These are phyloP conservation scores for Lecanicillium sp. DNA, from an alignment of 2,329 filamentous ascomycete genomes.

Conservation along the genomic window DNA sequence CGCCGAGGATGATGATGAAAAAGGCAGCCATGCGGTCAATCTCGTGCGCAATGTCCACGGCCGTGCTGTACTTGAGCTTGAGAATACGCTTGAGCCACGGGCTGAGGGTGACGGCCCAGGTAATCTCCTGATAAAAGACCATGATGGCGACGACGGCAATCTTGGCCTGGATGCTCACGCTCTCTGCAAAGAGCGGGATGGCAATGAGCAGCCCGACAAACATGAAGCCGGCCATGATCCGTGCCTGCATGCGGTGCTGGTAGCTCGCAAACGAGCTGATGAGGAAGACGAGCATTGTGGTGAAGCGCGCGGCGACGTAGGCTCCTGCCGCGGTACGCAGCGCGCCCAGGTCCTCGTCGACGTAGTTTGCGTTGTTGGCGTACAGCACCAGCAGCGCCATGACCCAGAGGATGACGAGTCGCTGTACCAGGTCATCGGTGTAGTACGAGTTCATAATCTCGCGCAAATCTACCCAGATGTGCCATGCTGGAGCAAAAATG, in stretches of 20 bases:
- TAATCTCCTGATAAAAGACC: conserved; percentile 32
- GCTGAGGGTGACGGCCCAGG: conserved; percentile 36
- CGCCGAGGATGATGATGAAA: conserved; percentile 44
- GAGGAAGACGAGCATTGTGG: conserved; percentile 30
- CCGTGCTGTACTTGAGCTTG: conserved; percentile 35
- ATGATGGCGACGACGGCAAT: conserved; percentile 33
- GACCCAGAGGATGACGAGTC: conserved; percentile 40
- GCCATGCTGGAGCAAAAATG: conserved; percentile 39
- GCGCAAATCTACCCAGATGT: conserved; percentile 41
- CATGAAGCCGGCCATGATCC: conserved; percentile 34
- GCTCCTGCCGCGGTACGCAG: conserved; percentile 37
- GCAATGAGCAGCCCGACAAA: conserved; percentile 31
- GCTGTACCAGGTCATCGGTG: conserved; percentile 40
- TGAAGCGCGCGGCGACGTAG: conserved; percentile 36
- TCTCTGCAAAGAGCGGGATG: conserved; percentile 35
- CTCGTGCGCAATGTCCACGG: conserved; percentile 41
- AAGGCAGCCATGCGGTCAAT: conserved; percentile 42
- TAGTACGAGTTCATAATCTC: conserved; percentile 47
- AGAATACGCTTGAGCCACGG: conserved; percentile 34
- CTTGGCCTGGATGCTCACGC: conserved; percentile 30
- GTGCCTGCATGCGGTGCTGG: conserved; percentile 37
- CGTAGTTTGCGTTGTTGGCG: conserved; percentile 36
- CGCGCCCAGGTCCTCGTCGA: conserved; percentile 33
- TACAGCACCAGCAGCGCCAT: conserved; percentile 42
- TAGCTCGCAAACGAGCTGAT: conserved; percentile 37